Conservation (phyloP, 2,329 filamentous ascomycete genomes). For the Exophiala oligosperma region DNA sequence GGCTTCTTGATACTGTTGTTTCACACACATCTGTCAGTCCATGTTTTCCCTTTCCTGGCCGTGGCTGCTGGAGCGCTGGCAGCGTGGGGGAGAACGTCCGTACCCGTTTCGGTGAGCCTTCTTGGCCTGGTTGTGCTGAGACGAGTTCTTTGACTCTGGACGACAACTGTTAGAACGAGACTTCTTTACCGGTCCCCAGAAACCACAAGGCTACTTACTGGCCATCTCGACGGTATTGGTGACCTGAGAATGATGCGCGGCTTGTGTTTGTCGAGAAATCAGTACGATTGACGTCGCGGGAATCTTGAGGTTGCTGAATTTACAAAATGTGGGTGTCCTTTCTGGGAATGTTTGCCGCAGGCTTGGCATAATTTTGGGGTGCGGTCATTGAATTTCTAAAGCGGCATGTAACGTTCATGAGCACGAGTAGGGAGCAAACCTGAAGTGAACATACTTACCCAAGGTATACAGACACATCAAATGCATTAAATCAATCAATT, state of each 20-base stretch:
- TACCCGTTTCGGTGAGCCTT: conserved; percentile 99
- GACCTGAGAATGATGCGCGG: conserved; percentile 6
- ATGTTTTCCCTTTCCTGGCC: not conserved
- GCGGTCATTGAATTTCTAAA: not conserved
- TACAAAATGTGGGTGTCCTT: conserved; percentile 13
- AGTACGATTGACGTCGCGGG: not conserved
- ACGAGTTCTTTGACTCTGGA: conserved; percentile 99
- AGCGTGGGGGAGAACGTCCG: conserved; percentile 39
- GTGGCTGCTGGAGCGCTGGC: too few species aligned
- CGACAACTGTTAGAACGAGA: conserved; percentile 4
- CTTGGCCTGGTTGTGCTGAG: conserved; percentile 96
- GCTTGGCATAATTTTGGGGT: not conserved
- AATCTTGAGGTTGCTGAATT: conserved; percentile 11
- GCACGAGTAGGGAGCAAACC: too few species aligned
- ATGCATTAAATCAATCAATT: not conserved
- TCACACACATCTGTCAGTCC: conserved; percentile 10
- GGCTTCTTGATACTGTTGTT: conserved; percentile 95
- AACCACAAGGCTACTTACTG: conserved; percentile 22
- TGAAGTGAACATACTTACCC: too few species aligned
- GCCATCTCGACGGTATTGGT: conserved; percentile 28
- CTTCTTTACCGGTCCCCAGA: not conserved
- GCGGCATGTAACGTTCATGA: not conserved
- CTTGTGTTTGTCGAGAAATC: conserved; percentile 5
- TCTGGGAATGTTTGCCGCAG: conserved; percentile 3
- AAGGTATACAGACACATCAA: not conserved